A percentile compares a stretch with the other conserved stretches of the same genome.
Evolutionary conservation across 495 filamentous ascomycete species (phyloP).

Genomic region (Aspergillus leporis): DNA sequence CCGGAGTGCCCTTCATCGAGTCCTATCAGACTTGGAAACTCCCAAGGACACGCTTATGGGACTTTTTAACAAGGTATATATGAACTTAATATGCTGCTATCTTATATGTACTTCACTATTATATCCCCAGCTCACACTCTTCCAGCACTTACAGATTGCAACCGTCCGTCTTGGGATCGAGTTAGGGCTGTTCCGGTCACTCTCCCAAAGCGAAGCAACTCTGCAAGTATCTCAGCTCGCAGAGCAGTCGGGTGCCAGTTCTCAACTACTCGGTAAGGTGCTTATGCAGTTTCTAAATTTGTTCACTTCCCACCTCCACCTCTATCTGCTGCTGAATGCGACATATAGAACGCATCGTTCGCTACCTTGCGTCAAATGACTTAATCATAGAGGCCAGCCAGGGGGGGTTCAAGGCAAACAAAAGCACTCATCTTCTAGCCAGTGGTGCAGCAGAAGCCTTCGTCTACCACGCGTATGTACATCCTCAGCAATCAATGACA

Average conservation of each 20-base stretch:
- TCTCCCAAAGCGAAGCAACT: conserved; percentile 27
- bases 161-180: conserved; percentile 35
- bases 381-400: conserved; percentile 36
- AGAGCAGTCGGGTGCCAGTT: conserved; percentile 27
- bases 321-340: not conserved
- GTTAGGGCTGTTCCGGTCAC: conserved; percentile 32
- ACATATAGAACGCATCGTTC: conserved; percentile 41
- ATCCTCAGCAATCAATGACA: not conserved
- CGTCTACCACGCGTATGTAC: conserved; percentile 32
- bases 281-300: not conserved
- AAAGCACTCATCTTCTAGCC: conserved; percentile 33
- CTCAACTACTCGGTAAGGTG: conserved; percentile 28
- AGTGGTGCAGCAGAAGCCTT: conserved; percentile 28
- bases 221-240: conserved; percentile 33
- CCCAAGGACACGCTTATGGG: conserved; percentile 22
- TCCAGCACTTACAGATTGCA: conserved; percentile 24
- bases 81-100: not conserved
- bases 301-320: too few relatives aligned
- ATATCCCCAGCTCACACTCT: not conserved
- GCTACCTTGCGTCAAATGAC: conserved; percentile 42
- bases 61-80: conserved; percentile 23
- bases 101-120: not conserved
- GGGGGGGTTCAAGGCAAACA: conserved; percentile 36
- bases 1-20: conserved; percentile 17
- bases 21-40: conserved; percentile 22